Evolutionary conservation across 805 yeast genomes (phyloP).

Genomic region (Candida nemodendra): DNA sequence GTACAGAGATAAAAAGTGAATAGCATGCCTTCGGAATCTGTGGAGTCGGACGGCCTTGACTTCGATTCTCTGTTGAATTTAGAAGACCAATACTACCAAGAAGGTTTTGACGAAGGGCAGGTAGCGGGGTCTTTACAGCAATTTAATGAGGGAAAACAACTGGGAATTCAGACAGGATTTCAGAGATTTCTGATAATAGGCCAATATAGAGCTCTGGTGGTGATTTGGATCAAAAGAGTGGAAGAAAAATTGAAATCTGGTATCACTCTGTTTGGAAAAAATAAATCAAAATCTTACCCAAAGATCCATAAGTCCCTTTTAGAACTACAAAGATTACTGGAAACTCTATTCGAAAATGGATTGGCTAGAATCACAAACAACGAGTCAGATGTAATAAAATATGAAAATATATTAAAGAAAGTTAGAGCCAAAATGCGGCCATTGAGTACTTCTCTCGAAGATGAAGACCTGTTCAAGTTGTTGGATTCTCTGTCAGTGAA

Average conservation of each 20-base stretch:
- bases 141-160: constrained; percentile 73
- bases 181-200: constrained; percentile 73
- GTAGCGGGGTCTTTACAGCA: constrained; percentile 59
- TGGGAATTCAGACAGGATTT: constrained; percentile 77
- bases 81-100: constrained; percentile 61
- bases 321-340: constrained; percentile 20
- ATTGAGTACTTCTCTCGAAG: constrained; percentile 24
- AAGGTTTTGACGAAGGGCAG: constrained; percentile 73
- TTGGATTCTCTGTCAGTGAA: constrained; percentile 20
- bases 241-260: constrained; percentile 4
- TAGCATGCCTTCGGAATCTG: constrained; percentile 20
- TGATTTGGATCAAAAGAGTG: constrained; percentile 34
- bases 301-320: constrained; percentile 16
- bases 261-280: constrained; percentile 8
- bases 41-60: constrained; percentile 39
- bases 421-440: constrained; percentile 29
- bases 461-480: constrained; percentile 19
- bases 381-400: constrained; percentile 27
- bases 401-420: constrained; percentile 27
- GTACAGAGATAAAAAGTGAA: too few relatives aligned
- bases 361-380: constrained; percentile 23
- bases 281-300: constrained; percentile 17
- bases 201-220: constrained; percentile 52
- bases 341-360: constrained; percentile 21
- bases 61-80: constrained; percentile 57